Base-by-base conservation (phyloP, 768 basidiomycete genomes). In the Mycena polygramma region DNA sequence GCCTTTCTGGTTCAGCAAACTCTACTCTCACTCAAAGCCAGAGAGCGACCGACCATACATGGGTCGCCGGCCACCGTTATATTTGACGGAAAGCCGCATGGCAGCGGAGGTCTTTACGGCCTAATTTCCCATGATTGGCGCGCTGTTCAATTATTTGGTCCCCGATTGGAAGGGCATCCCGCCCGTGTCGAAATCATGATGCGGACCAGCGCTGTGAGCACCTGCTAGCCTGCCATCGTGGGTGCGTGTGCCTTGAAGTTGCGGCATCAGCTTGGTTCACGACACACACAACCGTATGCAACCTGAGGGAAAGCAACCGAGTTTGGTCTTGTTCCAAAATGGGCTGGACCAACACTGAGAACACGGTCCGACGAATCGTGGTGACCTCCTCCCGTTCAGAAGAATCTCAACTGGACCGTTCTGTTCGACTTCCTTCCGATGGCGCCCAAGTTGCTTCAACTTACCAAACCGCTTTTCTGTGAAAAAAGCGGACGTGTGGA, bases 91-190 rank as follows among this genome's bases (percentile, higher is more conserved):
- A 24, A 13, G 26, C 61, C 68, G 62, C 62, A 63, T 69, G 61
- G 55, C 26, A 45, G 54, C 26, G 30, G 53, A 39, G 48, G 48
- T 19, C 53, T 41, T 41, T 41, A 11, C 55, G 45, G 24, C 15
- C 13, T 43, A 20, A 22, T 14, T 61, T 68, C 51, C 43, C 53
- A 57, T 69, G 54, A 69, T 68, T 63, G 37, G n/a, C 68, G 60
- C 36, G 30, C 30, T 3, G 30, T 30, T 30, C 30, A 30, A 30
- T 43, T 11, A 4, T 19, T 11, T 8, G 54, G 37, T 7, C 53
- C 63, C 46, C 49, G 19, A 46, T 51, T 24, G 17, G 39, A 36
- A 30, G 41, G 36, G 45, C 57, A 51, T 30, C 30, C 30, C 30
- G 30, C 30, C 30, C 30, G 6, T 30, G 30, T 30, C 30, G 30